Percentiles rank a stretch among this genome's conserved stretches.
These are phyloP conservation scores for Serendipita sp. DNA, from an alignment of 768 basidiomycete genomes.

Conservation along the genomic window DNA sequence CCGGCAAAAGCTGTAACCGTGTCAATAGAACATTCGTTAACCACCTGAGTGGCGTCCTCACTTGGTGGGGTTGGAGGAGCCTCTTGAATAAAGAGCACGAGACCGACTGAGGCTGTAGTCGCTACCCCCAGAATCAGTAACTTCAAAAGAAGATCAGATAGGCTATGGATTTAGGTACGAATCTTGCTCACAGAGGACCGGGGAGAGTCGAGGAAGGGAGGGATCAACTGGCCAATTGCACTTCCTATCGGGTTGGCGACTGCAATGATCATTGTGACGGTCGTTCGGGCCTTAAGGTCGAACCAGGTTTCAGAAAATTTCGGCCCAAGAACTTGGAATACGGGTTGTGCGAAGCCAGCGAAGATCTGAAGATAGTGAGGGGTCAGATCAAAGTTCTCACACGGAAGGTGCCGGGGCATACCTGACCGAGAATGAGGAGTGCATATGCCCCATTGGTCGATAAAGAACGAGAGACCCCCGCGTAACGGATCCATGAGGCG, in stretches of 20 bases:
- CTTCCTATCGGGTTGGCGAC: conserved; percentile 14
- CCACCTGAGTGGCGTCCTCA: not conserved
- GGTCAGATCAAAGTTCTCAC: not conserved
- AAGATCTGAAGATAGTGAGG: conserved; percentile 31
- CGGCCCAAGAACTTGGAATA: conserved; percentile 64
- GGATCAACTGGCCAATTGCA: conserved; percentile 56
- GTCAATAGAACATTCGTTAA: not conserved
- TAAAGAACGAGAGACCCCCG: conserved; percentile 43
- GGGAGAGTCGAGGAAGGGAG: conserved; percentile 30
- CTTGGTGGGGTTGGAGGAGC: conserved; percentile 63
- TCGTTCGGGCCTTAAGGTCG: conserved; percentile 55
- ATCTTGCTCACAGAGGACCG: not conserved
- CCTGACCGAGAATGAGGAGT: conserved; percentile 58
- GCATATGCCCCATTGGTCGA: conserved; percentile 39
- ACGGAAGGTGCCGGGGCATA: conserved; percentile 16
- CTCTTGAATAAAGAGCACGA: conserved; percentile 40
- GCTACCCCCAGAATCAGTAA: conserved; percentile 58
- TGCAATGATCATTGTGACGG: conserved; percentile 48
- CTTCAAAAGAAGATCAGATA: conserved; percentile 22
- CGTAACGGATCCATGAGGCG: conserved; percentile 63
- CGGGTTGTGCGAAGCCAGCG: conserved; percentile 47
- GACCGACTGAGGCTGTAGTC: conserved; percentile 43
- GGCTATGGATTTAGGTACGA: not conserved
- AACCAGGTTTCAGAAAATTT: conserved; percentile 79
- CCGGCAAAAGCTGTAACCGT: conserved; percentile 14